Percentiles rank a stretch among this genome's conserved stretches.
phyloP scores from a whole-genome alignment of 768 basidiomycete species.

The Clitopilus passeckerianus region DNA sequence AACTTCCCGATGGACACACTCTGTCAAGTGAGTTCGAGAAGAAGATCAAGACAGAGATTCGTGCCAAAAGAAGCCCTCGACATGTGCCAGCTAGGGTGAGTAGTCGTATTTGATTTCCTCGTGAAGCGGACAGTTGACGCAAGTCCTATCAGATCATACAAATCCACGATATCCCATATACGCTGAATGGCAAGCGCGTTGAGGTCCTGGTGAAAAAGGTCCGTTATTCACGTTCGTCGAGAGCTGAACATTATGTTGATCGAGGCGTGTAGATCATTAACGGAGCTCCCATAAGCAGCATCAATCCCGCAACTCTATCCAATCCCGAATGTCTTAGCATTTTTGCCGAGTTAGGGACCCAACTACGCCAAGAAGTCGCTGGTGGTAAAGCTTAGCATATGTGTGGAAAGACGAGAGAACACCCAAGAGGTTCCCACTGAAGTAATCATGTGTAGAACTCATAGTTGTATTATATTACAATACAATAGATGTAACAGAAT shows the following conservation, averaged over 20 bases:
- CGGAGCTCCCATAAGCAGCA: constrained; percentile 60
- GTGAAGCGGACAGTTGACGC: constrained; percentile 5
- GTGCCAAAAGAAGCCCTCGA: constrained; percentile 59
- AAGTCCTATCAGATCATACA: constrained; percentile 52
- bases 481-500: not conserved
- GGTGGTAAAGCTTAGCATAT: not conserved
- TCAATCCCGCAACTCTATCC: constrained; percentile 67
- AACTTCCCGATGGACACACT: constrained; percentile 44
- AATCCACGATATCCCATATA: constrained; percentile 70
- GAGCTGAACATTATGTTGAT: constrained; percentile 9
- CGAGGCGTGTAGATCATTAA: constrained; percentile 58
- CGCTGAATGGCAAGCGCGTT: constrained; percentile 76
- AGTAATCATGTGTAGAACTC: not conserved
- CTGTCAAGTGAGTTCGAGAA: constrained; percentile 49
- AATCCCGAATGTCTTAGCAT: constrained; percentile 69
- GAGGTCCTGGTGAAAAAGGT: constrained; percentile 79
- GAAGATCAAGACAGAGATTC: constrained; percentile 57
- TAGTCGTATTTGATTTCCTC: constrained; percentile 6
- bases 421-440: not conserved
- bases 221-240: not conserved
- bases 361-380: constrained; percentile 41
- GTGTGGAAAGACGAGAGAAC: not conserved
- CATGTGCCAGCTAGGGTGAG: constrained; percentile 74
- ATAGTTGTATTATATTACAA: not conserved
- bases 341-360: constrained; percentile 51